Evolutionary conservation across 441 rosid species (phyloP), one percentile per base, ranked within the genome.

Genomic region (Metrosideros polymorpha): DNA sequence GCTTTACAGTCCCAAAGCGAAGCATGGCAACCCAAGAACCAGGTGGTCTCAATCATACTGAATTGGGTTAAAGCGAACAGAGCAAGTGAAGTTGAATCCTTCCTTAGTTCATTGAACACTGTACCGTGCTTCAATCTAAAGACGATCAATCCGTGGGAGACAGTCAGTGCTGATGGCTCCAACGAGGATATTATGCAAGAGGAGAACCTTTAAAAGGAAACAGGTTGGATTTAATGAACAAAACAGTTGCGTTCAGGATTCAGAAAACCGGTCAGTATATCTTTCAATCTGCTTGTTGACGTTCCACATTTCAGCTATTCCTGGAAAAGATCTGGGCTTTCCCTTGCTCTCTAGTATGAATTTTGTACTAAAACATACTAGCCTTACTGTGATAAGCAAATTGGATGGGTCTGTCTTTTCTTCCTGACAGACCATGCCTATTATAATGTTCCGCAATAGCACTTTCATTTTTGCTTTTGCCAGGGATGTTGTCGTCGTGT

Each of bases 1-100:
- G 93, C 90, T 85, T 82, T 87, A 35, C 84, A 86, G 19, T 82
- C 87, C 17, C 85, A 86, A 85, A 90, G 91, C 75, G 86, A 39
- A 32, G 84, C 39, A 6, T 92, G 95, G 94, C 90, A 89, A 51
- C 94, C 95, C 3, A 92, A 92, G 85, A 83, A 82, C 57, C 6
- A 24, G 13, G 45, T 92, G 90, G 61, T 91, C n/a, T 89, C 92
- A 19, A 87, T 79, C 86, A 87, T 92, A 57, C 86, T 92, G 90
- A 89, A 84, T 88, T 93, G 95, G 94, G 88, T 92, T 84, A 91
- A 90, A 52, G 92, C 90, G 77, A 90, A 90, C 45, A 85, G 90
- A 57, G 90, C 71, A 12, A 89, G 86, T 43, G 92, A 89, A 57
- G 87, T 89, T 27, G 94, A 93, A 87, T 77, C 86, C 30, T 93